Conservation (phyloP, 805 yeast species). For the Clavispora phyllophila region DNA sequence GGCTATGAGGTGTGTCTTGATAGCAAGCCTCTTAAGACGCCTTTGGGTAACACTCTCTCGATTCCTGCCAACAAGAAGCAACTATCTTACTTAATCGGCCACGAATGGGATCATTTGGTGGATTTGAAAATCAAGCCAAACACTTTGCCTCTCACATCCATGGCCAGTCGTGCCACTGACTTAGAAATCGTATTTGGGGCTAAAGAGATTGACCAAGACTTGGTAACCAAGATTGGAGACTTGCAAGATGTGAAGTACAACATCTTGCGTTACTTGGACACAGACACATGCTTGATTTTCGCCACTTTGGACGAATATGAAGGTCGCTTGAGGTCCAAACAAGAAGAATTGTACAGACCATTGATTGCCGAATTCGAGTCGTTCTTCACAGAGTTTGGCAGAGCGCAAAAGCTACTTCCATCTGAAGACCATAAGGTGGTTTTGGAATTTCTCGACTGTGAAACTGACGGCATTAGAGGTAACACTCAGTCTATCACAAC, state of each 20-base stretch:
- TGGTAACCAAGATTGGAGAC: constrained; percentile 58
- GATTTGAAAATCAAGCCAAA: constrained; percentile 65
- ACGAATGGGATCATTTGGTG: constrained; percentile 83
- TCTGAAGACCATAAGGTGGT: constrained; percentile 24
- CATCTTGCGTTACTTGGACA: constrained; percentile 80
- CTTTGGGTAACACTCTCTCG: constrained; percentile 65
- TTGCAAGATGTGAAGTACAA: constrained; percentile 52
- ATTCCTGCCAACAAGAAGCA: constrained; percentile 56
- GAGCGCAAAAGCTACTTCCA: constrained; percentile 21
- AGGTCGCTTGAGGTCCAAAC: constrained; percentile 75
- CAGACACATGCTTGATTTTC: constrained; percentile 87
- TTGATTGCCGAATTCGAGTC: constrained; percentile 63
- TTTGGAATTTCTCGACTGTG: constrained; percentile 70
- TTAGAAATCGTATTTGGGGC: constrained; percentile 33
- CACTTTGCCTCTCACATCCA: constrained; percentile 79
- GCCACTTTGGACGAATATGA: constrained; percentile 78
- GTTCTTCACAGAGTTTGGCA: constrained; percentile 43
- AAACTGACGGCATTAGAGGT: constrained; percentile 74
- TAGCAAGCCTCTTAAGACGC: constrained; percentile 74
- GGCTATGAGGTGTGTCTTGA: constrained; percentile 61
- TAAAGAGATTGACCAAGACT: constrained; percentile 37
- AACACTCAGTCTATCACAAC: constrained; percentile 63
- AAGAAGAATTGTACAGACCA: constrained; percentile 72
- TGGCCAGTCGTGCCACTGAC: constrained; percentile 85
- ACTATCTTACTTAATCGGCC: constrained; percentile 70